Evolutionary conservation across 495 filamentous ascomycete species (phyloP), one percentile per base, ranked within the genome.

Genomic region (Aspergillus baeticus): DNA sequence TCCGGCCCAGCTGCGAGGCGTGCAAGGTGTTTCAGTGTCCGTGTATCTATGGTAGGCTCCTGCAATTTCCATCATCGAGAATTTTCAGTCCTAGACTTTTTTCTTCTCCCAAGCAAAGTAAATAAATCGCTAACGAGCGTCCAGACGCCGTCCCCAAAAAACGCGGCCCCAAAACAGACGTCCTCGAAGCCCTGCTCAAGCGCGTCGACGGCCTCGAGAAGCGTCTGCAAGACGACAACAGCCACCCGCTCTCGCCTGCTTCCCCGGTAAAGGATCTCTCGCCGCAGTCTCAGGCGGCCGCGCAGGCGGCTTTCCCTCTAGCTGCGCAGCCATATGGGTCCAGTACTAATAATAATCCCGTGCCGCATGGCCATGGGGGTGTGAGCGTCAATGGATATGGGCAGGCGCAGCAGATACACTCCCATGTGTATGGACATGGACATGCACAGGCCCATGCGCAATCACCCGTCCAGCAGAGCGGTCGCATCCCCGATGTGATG

Each of bases 131-230:
- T n/a, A n/a, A n/a, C n/a, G n/a, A n/a, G n/a, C n/a, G n/a, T n/a
- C n/a, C 42, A 94, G 89, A 95, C 74, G 90, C 90, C 20, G 82
- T 92, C 15, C 90, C 90, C 3, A 93, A 93, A 75, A 95, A 95
- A 65, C 76, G 90, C 55, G 90, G 90, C 3, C 90, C 90, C 1
- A 95, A 95, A 67, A 93, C 89, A 17, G 90, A 95, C 64, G 89
- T 93, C 3, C 76, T 95, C 20, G 90, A 95, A 66, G 90, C 90
- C 6, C 73, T 95, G 18, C 62, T 92, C 53, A 95, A 91, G 66
- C 78, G 90, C 22, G 89, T 95, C 10, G 90, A 93, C 66, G 89
- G 89, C 0, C 75, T 95, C 45, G 90, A 95, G 63, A 90, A 86
- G 59, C 82, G 84, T 45, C 74, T 95, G 42, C 89, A 91, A 64